Evolutionary conservation across 2,329 filamentous ascomycete genomes (phyloP), one percentile per base, ranked within the genome.

Genomic region (Setomelanomma holmii): DNA sequence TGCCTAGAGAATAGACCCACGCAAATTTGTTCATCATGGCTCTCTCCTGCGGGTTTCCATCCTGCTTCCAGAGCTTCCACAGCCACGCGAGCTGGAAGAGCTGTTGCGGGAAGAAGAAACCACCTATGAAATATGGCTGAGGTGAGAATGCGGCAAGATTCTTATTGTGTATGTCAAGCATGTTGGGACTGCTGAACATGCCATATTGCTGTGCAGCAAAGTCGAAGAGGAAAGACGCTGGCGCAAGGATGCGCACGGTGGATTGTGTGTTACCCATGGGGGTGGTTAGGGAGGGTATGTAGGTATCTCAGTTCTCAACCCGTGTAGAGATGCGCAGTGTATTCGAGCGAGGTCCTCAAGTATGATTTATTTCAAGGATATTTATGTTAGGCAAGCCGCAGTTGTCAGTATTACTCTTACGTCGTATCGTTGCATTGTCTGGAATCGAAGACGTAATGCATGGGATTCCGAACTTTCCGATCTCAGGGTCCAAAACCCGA

Each of bases 41-140:
- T 1, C 80, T 58, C 27, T 84, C 80, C 40, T 75, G 74, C 35
- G 73, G 68, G 30, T 71, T 78, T 0, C 76, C 68, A 42, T 80
- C 75, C 7, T 81, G 71, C 45, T 77, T 80, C 74, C 78, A 84
- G 2, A 86, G 73, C 54, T 79, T 77, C 71, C 82, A 86, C 4
- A 86, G 69, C 83, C 83, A 86, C 2, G 74, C 78, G 2, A 85
- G 63, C 67, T 86, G 83, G 65, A 85, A 80, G 4, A 86, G 63
- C 64, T 86, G 83, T 65, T 86, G 83, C 0, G 82, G 82, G 66
- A 84, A 84, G 76, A 86, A 86, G 75, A 86, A 86, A 14, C 73
- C 81, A 0, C 75, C 84, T 54, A 86, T 85, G 70, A 85, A 84
- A 62, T 77, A 83, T 1, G 84, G 83, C 51, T 85, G 80, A 0